A percentile compares a stretch with the other conserved stretches of the same genome.
These are phyloP conservation scores for Wallacemonas sp. DNA, from an alignment of 208 protist species.

Conservation along the genomic window DNA sequence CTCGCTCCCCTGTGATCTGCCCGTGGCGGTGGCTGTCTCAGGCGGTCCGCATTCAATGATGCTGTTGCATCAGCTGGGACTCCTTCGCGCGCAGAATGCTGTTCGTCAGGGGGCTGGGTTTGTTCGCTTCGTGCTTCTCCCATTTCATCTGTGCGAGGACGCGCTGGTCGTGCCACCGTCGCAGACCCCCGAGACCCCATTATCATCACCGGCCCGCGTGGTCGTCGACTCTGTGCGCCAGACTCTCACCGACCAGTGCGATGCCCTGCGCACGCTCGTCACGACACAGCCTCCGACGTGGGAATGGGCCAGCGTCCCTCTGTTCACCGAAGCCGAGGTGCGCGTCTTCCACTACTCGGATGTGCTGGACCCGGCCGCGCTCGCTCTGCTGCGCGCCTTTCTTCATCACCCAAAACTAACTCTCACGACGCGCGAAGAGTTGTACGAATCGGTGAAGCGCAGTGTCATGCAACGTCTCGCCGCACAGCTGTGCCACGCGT, in stretches of 20 bases:
- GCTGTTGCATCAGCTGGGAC: conserved; percentile 61
- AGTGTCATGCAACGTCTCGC: conserved; percentile 39
- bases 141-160: conserved; percentile 68
- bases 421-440: conserved; percentile 51
- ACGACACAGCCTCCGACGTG: conserved; percentile 30
- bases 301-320: conserved; percentile 18
- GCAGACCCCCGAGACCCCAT: not conserved
- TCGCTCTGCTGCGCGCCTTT: conserved; percentile 24
- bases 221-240: conserved; percentile 15
- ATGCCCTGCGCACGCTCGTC: conserved; percentile 25
- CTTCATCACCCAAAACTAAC: conserved; percentile 48
- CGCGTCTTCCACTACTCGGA: conserved; percentile 60
- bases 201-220: not conserved
- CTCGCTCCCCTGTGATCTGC: conserved; percentile 45
- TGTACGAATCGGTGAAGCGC: conserved; percentile 45
- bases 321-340: conserved; percentile 43
- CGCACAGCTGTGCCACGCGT: conserved; percentile 17
- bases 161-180: conserved; percentile 48
- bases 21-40: conserved; percentile 68
- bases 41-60: conserved; percentile 69
- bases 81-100: conserved; percentile 36
- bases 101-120: conserved; percentile 13
- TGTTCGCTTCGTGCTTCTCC: conserved; percentile 36
- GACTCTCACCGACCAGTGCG: conserved; percentile 42
- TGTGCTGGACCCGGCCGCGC: conserved; percentile 27